Percentiles rank a stretch among this genome's conserved stretches.
These are phyloP conservation scores for Apiotrichum sp. DNA, from an alignment of 1,284 basidiomycete genomes.

Conservation along the genomic window DNA sequence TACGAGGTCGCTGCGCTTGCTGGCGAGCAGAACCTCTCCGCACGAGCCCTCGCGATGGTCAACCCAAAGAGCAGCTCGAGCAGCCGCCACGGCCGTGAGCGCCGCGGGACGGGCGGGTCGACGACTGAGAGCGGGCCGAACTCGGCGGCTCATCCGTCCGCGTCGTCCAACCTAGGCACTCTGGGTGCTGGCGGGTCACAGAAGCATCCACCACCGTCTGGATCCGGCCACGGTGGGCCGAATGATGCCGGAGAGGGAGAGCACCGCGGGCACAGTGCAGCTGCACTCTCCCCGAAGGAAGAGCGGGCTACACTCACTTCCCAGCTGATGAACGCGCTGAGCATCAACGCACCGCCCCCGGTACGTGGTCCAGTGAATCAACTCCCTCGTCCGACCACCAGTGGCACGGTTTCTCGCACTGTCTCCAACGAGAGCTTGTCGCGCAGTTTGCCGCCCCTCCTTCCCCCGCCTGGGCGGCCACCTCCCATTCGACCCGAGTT, in stretches of 20 bases:
- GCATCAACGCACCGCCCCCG: background rate
- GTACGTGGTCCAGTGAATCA: background rate
- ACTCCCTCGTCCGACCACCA: too few relatives aligned
- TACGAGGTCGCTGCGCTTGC: constrained; percentile 91
- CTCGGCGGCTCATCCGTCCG: too few relatives aligned
- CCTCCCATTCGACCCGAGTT: constrained; percentile 9
- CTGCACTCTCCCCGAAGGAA: too few relatives aligned
- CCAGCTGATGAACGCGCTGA: background rate
- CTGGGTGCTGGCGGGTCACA: too few relatives aligned
- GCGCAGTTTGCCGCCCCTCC: constrained; percentile 3
- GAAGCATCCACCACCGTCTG: too few relatives aligned
- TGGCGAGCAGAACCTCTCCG: constrained; percentile 78
- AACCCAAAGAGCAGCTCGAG: constrained; percentile 47
- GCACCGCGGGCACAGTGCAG: too few relatives aligned
- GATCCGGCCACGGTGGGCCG: too few relatives aligned
- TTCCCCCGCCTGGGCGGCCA: constrained; percentile 11
- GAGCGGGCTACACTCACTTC: too few relatives aligned
- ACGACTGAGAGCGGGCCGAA: constrained; percentile 2
- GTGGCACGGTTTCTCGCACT: background rate
- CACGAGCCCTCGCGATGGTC: constrained; percentile 70
- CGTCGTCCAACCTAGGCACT: too few relatives aligned
- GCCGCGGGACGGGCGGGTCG: constrained; percentile 9
- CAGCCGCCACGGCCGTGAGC: background rate
- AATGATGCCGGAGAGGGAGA: too few relatives aligned
- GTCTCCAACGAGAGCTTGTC: background rate